phyloP scores from a whole-genome alignment of 129 eudicot genomes.

The Saussurea involucrata region DNA sequence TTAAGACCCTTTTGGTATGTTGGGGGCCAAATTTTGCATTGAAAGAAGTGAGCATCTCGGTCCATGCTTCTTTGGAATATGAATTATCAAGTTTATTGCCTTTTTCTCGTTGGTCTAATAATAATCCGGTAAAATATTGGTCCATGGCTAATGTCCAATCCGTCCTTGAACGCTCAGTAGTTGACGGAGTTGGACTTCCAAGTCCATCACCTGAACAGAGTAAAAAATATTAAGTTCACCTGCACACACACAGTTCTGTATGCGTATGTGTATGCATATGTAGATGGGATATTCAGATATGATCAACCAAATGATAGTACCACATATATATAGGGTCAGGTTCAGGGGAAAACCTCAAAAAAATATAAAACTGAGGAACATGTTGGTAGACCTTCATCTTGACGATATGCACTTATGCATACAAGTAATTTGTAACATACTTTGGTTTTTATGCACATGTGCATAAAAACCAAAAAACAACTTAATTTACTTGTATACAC shows the following conservation, averaged over 20 bases:
- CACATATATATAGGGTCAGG: neutral
- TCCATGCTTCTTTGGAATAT: constrained; percentile 50
- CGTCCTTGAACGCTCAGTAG: constrained; percentile 40
- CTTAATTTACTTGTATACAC: no score
- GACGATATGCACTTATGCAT: no score
- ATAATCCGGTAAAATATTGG: constrained; percentile 35
- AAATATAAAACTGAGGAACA: no score
- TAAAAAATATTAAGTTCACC: neutral
- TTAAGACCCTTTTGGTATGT: constrained; percentile 45
- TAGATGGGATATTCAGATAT: neutral
- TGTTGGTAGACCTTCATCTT: no score
- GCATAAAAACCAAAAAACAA: no score
- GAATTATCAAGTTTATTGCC: constrained; percentile 51
- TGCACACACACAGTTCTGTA: neutral
- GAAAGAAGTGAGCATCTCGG: constrained; percentile 46
- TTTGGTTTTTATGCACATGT: no score
- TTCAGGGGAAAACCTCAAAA: neutral
- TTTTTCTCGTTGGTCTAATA: constrained; percentile 45
- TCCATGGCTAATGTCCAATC: constrained; percentile 65
- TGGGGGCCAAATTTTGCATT: constrained; percentile 42
- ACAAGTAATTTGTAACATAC: no score
- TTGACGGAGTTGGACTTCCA: constrained; percentile 30
- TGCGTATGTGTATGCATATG: neutral
- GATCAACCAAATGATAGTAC: neutral
- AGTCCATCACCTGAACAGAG: constrained; percentile 34